A percentile compares a stretch with the other conserved stretches of the same genome.
These are phyloP conservation scores for Cladosporium sp. DNA, from an alignment of 2,329 filamentous ascomycete genomes.

Conservation along the genomic window DNA sequence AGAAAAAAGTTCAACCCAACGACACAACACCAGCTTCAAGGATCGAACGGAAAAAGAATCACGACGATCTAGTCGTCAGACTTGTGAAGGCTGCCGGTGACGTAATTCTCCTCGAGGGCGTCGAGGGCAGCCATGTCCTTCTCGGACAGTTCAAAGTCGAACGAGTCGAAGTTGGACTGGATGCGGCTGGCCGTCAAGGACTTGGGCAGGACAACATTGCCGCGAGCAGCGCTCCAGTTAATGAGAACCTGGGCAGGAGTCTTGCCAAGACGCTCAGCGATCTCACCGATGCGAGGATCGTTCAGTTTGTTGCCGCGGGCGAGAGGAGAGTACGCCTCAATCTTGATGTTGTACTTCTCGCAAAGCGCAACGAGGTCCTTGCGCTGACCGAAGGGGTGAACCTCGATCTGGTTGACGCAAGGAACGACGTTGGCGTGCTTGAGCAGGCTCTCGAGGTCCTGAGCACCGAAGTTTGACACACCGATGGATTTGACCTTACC, in stretches of 20 bases:
- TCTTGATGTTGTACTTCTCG: slow-evolving; percentile 53
- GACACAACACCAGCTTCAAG: not conserved
- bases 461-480: slow-evolving; percentile 69
- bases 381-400: slow-evolving; percentile 33
- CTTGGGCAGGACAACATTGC: slow-evolving; percentile 50
- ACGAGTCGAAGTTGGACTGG: slow-evolving; percentile 63
- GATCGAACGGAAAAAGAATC: not conserved
- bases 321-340: slow-evolving; percentile 63
- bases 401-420: slow-evolving; percentile 46
- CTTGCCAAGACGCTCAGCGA: slow-evolving; percentile 47
- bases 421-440: slow-evolving; percentile 57
- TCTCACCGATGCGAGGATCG: slow-evolving; percentile 42
- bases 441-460: slow-evolving; percentile 45
- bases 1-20: not conserved
- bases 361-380: slow-evolving; percentile 39
- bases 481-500: slow-evolving; percentile 68
- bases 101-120: slow-evolving; percentile 10
- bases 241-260: slow-evolving; percentile 45
- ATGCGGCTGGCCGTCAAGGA: slow-evolving; percentile 61
- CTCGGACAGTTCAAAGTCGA: slow-evolving; percentile 51
- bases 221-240: slow-evolving; percentile 47
- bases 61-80: not conserved
- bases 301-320: slow-evolving; percentile 46
- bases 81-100: slow-evolving; percentile 10
- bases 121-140: slow-evolving; percentile 7